phyloP scores from a whole-genome alignment of 1,284 basidiomycete genomes.

The Veloporphyrellus conicus region DNA sequence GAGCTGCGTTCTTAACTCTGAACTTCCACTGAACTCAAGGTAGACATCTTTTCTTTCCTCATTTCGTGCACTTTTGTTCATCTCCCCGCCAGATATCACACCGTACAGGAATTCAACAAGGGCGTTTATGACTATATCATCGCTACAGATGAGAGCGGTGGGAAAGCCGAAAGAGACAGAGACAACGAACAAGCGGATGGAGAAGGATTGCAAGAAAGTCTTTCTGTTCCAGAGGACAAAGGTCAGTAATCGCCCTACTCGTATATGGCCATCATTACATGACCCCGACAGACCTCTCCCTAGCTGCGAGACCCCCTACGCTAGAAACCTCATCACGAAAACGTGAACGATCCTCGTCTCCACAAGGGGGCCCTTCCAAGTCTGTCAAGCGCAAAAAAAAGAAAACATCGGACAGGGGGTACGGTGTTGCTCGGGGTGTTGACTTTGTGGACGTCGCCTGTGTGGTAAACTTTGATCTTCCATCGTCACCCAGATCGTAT shows the following conservation, averaged over 20 bases:
- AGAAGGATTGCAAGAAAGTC: background rate
- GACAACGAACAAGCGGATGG: constrained; percentile 39
- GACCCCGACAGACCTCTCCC: constrained; percentile 8
- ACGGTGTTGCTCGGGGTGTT: constrained; percentile 93
- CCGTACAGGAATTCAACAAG: constrained; percentile 98
- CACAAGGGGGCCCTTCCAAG: constrained; percentile 30
- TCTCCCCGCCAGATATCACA: constrained; percentile 69
- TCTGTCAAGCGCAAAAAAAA: constrained; percentile 39
- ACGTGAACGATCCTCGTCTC: constrained; percentile 33
- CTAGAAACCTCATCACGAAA: constrained; percentile 28
- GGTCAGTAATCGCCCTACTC: constrained; percentile 15
- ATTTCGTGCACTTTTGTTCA: constrained; percentile 3
- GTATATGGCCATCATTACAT: background rate
- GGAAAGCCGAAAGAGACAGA: constrained; percentile 50
- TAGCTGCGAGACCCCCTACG: background rate
- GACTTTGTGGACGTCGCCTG: constrained; percentile 98
- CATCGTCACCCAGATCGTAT: constrained; percentile 84
- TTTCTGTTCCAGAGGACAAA: background rate
- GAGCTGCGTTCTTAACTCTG: constrained; percentile 94
- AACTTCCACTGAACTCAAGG: constrained; percentile 92
- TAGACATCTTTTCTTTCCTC: constrained; percentile 20
- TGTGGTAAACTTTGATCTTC: constrained; percentile 98
- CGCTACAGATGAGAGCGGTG: constrained; percentile 86
- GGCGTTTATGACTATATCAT: constrained; percentile 99
- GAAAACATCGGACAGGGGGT: constrained; percentile 64